A percentile compares a stretch with the other conserved stretches of the same genome.
phyloP scores from a whole-genome alignment of 2,329 filamentous ascomycete genomes.

The Aspergillus niger region DNA sequence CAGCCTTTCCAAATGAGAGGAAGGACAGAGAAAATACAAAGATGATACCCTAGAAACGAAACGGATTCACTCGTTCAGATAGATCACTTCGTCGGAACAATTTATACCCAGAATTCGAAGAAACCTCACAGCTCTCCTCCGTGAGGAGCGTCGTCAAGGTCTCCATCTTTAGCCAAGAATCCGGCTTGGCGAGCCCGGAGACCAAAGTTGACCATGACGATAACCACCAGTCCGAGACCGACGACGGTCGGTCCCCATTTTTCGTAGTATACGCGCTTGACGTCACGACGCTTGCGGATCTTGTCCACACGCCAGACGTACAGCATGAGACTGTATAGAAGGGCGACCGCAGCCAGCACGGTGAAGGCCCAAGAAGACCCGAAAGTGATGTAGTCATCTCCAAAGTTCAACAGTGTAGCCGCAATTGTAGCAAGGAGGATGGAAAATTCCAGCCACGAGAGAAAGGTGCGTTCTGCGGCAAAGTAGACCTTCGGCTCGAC shows the following conservation, averaged over 20 bases:
- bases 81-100: neutral
- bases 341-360: constrained; percentile 70
- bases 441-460: constrained; percentile 96
- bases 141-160: constrained; percentile 4
- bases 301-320: constrained; percentile 87
- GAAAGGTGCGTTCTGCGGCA: constrained; percentile 91
- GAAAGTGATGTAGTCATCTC: constrained; percentile 62
- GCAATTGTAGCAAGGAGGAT: constrained; percentile 91
- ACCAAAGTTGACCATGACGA: constrained; percentile 77
- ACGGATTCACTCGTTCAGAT: neutral
- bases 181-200: constrained; percentile 66
- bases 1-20: neutral
- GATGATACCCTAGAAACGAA: neutral
- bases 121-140: constrained; percentile 17
- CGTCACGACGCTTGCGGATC: constrained; percentile 80
- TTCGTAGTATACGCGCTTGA: constrained; percentile 78
- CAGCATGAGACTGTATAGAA: constrained; percentile 80
- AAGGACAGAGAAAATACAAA: neutral
- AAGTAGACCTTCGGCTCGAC: constrained; percentile 99
- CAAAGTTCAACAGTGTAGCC: constrained; percentile 80
- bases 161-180: constrained; percentile 26
- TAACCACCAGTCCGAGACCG: constrained; percentile 70
- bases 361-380: constrained; percentile 77
- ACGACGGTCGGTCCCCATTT: constrained; percentile 79
- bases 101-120: neutral